Base-by-base conservation (phyloP, 208 protist species). In the Leishmania aethiopica region DNA sequence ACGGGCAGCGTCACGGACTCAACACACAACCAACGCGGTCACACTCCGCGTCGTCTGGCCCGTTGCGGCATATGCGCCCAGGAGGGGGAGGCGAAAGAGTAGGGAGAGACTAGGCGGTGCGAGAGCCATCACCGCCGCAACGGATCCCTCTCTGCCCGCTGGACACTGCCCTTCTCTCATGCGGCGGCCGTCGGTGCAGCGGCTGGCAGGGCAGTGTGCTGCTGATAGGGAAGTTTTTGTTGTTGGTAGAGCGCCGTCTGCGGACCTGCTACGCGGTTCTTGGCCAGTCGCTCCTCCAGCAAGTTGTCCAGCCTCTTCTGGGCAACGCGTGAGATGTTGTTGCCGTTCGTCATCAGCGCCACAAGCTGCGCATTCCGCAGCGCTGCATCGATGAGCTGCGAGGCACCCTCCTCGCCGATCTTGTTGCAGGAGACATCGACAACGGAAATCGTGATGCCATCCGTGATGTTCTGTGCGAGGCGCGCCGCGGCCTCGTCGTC, bases 291-390 rank as follows among this genome's bases (percentile, higher is more conserved):
- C 59, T 96, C 93, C 55, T 92, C 92, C 15, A 97, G 80, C n/a
- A 96, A 62, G 35, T 85, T 90, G 77, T 95, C 91, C 71, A 96
- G 88, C 82, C 94, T 96, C 84, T 96, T 94, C 87, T 96, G 93
- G 13, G 94, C 89, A 8, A 94, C 91, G 51, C 95, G 95, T 60
- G 89, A 91, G 64, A 96, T 92, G 55, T 88, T 85, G 84, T 97
- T 97, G 66, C 95, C 95, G 53, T 96, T 90, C 47, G 96, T 86
- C 22, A 94, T 77, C 22, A 97, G 69, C 3, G 88, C 91, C 51
- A 77, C 82, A 19, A 97, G 85, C 32, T 89, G 90, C 49, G 88
- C 64, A 76, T 97, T 97, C 25, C 89, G 82, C 74, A 95, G 84
- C 45, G 84, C 89, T 2, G 95, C 91, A 42, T 96, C 93, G 42